These are phyloP conservation scores for Zymoseptoria pseudotritici DNA, from an alignment of 2,329 filamentous ascomycete species.

Conservation along the genomic window DNA sequence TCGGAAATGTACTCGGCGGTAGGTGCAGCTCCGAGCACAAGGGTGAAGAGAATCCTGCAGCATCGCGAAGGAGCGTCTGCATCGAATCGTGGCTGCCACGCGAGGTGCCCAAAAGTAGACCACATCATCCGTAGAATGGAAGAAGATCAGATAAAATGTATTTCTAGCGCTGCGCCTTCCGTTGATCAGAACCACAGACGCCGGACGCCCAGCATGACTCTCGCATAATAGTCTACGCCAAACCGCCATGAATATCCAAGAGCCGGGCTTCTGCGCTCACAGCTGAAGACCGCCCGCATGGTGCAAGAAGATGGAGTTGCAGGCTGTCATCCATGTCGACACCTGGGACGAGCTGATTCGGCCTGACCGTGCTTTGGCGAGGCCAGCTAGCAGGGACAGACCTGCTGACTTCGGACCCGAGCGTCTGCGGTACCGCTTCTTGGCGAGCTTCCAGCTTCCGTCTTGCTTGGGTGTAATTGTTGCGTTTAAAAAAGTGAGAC, in stretches of 20 bases:
- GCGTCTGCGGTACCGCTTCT: neutral
- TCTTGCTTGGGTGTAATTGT: neutral
- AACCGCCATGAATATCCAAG: neutral
- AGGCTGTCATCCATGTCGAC: neutral
- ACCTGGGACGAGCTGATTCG: neutral
- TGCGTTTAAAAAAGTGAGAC: neutral
- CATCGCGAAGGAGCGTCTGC: neutral
- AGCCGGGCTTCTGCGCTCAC: neutral
- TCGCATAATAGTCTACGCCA: neutral
- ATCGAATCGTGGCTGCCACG: neutral
- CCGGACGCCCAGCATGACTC: neutral
- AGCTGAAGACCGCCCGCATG: neutral
- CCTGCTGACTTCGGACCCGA: neutral
- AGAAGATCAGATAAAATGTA: neutral
- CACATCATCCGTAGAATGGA: neutral
- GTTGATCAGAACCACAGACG: neutral
- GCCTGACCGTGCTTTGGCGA: neutral
- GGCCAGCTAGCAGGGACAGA: neutral
- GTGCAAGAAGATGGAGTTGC: neutral
- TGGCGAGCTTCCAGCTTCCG: neutral
- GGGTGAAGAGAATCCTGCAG: neutral
- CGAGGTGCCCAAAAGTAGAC: neutral
- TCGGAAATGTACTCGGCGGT: neutral
- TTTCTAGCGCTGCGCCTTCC: neutral
- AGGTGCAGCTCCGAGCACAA: neutral